Conservation (phyloP, 208 protist species). For the Acanthamoeba triangularis region DNA sequence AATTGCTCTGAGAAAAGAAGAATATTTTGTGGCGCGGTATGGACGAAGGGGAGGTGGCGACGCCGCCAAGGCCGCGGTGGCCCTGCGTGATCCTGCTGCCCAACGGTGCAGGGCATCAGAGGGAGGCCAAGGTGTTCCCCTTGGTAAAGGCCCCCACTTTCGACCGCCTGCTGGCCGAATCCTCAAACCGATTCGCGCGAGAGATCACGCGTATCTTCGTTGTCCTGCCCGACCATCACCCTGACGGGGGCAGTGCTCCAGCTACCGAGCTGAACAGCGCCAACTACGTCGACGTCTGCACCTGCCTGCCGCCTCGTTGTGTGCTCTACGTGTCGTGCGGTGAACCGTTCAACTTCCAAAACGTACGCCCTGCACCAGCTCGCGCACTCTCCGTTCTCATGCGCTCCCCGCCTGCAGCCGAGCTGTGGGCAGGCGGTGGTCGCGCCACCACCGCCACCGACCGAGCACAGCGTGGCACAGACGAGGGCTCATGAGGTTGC, state of each 20-base stretch:
- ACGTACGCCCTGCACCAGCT: not conserved
- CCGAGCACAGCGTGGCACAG: not conserved
- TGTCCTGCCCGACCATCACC: not conserved
- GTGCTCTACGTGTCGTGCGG: not conserved
- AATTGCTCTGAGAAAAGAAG: no score
- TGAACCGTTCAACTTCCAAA: not conserved
- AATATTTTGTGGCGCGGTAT: no score
- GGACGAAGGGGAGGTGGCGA: not conserved
- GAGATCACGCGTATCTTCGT: constrained; percentile 16
- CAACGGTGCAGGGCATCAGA: not conserved
- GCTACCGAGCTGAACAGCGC: not conserved
- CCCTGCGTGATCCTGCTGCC: not conserved
- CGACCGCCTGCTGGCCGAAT: not conserved
- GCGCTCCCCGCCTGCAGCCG: not conserved
- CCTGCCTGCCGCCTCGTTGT: not conserved
- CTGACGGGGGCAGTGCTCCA: not conserved
- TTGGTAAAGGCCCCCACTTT: not conserved
- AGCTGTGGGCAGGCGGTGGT: no score
- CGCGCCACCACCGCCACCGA: not conserved
- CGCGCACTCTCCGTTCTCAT: not conserved
- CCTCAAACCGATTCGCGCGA: not conserved
- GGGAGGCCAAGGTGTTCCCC: constrained; percentile 29
- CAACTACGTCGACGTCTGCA: constrained; percentile 6
- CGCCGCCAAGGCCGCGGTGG: not conserved
- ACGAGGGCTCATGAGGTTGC: not conserved